These are phyloP conservation scores for Usnea hakonensis DNA, from an alignment of 495 filamentous ascomycete species.

Conservation along the genomic window DNA sequence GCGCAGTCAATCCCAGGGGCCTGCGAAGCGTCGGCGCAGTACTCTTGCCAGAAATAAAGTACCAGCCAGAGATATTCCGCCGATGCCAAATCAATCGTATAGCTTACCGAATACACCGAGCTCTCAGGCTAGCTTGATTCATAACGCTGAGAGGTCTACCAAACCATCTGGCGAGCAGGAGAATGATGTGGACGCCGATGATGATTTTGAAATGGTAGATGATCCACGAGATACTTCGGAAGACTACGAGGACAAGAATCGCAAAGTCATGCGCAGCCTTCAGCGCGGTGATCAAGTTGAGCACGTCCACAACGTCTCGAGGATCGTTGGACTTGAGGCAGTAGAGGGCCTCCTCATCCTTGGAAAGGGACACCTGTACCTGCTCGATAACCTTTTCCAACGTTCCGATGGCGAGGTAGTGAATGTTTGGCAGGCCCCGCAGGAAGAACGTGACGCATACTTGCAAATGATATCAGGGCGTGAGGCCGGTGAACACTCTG, in stretches of 20 bases:
- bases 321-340: slow-evolving; percentile 87
- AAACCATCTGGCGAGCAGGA: slow-evolving; percentile 4
- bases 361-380: slow-evolving; percentile 87
- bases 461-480: slow-evolving; percentile 83
- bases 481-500: slow-evolving; percentile 54
- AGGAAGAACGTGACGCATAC: slow-evolving; percentile 90
- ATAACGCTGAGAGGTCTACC: neutral
- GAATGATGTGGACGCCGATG: slow-evolving; percentile 47
- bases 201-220: slow-evolving; percentile 91
- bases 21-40: slow-evolving; percentile 20
- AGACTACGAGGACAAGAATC: slow-evolving; percentile 90
- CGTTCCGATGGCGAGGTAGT: slow-evolving; percentile 91
- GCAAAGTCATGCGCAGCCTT: slow-evolving; percentile 91
- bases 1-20: slow-evolving; percentile 50
- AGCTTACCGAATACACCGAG: neutral
- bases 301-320: slow-evolving; percentile 87
- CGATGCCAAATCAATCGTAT: slow-evolving; percentile 12
- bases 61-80: slow-evolving; percentile 6
- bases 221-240: slow-evolving; percentile 77
- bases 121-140: neutral
- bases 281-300: slow-evolving; percentile 90
- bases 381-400: slow-evolving; percentile 93
- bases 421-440: slow-evolving; percentile 86
- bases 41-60: slow-evolving; percentile 9
- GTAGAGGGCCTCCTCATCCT: slow-evolving; percentile 85